Base-by-base conservation (phyloP, 352 stramenopile genomes). In the Globisporangium emineosum region DNA sequence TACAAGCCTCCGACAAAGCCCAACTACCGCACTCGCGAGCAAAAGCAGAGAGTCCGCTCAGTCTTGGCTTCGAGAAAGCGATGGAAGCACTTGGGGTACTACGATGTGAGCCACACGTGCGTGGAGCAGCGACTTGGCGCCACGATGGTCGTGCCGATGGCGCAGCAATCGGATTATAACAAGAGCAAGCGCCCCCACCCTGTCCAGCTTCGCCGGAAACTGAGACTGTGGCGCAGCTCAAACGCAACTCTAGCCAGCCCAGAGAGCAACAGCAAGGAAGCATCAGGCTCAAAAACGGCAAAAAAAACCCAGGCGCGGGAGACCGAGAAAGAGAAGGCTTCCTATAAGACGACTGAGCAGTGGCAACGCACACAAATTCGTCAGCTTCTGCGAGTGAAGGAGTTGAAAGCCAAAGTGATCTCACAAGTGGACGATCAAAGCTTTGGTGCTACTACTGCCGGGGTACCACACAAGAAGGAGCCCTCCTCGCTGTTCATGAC, bases 1-100 rank as follows among this genome's bases (percentile, higher is more conserved):
- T 66, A 66, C 61, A 66, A 37, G 37, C 25, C 19, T 10, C 12
- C 40, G 2, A 56, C 56, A 23, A 59, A 68, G 17, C 58, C 65
- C 21, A 69, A 68, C n/a, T 78, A 66, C 47, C 64, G 70, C 51
- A 72, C 66, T 17, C 52, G 15, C 17, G 69, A 77, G 33, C 74
- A 74, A 45, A 71, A 72, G 53, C 61, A 67, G 52, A 66, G 62
- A 4, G 54, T 81, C 17, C 61, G 55, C 5, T 45, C 50, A 29
- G 33, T 79, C 12, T 56, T 69, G 74, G 50, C 58, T 25, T 51
- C 60, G 9, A 30, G 51, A 43, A 32, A 33, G 60, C 51, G 60
- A 25, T 66, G 72, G 70, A 65, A 57, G 23, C 43, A 42, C 23
- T 25, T 64, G 12, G 72, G 70, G 30, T 58, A 60, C 52, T 65